These are phyloP conservation scores for Linderina pennispora DNA, from an alignment of 192 early-diverging fungal species.

Conservation along the genomic window DNA sequence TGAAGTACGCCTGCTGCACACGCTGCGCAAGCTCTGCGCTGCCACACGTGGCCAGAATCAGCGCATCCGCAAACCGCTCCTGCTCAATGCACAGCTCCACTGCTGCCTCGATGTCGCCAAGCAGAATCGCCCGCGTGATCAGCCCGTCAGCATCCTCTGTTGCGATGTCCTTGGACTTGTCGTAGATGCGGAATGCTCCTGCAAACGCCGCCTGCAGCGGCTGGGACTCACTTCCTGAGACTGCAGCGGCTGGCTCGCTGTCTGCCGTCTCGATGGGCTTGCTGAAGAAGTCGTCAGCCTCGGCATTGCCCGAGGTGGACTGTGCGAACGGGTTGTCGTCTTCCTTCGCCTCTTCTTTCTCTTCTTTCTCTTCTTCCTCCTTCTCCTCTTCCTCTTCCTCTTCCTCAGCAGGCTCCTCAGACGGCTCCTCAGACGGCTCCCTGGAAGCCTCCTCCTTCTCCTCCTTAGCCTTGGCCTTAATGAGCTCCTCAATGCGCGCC, in stretches of 20 bases:
- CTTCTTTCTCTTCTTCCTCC: constrained; percentile 6
- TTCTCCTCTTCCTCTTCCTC: not conserved
- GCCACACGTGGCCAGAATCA: constrained; percentile 85
- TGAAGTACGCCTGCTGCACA: constrained; percentile 83
- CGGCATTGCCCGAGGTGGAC: constrained; percentile 20
- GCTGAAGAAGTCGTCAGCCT: constrained; percentile 49
- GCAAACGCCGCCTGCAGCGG: constrained; percentile 27
- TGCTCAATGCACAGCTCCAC: constrained; percentile 80
- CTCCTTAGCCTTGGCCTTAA: constrained; percentile 5
- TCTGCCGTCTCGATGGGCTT: constrained; percentile 16
- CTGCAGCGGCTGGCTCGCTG: constrained; percentile 4
- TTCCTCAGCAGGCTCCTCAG: not conserved
- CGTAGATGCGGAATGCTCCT: constrained; percentile 29
- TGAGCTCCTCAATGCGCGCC: constrained; percentile 52
- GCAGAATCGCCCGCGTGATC: constrained; percentile 76
- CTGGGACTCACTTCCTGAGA: constrained; percentile 6
- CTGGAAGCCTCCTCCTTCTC: constrained; percentile 6
- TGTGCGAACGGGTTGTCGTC: constrained; percentile 24
- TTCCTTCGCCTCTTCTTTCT: not conserved
- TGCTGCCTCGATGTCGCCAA: constrained; percentile 92
- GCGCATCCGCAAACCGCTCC: constrained; percentile 77
- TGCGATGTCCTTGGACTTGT: constrained; percentile 31
- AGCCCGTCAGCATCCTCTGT: constrained; percentile 55
- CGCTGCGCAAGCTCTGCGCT: constrained; percentile 65
- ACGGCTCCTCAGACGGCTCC: constrained; percentile 4